A percentile compares a stretch with the other conserved stretches of the same genome.
Conservation (phyloP, 495 filamentous ascomycete species). For the Penicillium verhagenii region DNA sequence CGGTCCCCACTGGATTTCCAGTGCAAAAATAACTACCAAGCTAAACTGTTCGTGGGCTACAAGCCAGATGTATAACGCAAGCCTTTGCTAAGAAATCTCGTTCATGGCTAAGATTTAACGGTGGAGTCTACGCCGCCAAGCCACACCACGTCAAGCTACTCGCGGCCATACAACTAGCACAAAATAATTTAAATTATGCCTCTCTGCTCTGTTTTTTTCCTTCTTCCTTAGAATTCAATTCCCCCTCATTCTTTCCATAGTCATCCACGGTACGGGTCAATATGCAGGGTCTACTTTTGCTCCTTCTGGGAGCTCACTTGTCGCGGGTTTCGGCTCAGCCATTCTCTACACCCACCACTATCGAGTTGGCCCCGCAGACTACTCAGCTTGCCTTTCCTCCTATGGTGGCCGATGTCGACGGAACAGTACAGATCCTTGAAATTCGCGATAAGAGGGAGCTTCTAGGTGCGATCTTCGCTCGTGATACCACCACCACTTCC, state of each 20-base stretch:
- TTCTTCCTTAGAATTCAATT: not conserved
- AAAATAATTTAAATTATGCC: not conserved
- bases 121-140: not conserved
- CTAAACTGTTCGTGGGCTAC: not conserved
- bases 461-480: constrained; percentile 8
- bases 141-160: not conserved
- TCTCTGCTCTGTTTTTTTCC: not conserved
- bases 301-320: constrained; percentile 4
- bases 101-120: not conserved
- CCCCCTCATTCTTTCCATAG: not conserved
- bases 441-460: constrained; percentile 1
- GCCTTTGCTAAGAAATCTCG: not conserved
- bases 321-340: constrained; percentile 2
- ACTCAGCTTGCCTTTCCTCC: not conserved
- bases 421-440: not conserved
- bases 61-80: constrained; percentile 2
- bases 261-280: not conserved
- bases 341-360: not conserved
- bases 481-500: constrained; percentile 12
- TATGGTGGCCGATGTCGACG: not conserved
- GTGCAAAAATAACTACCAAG: constrained; percentile 8
- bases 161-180: not conserved
- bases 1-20: not conserved
- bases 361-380: not conserved
- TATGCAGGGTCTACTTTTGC: not conserved